These are phyloP conservation scores for Colletotrichum chrysophilum DNA, from an alignment of 2,329 filamentous ascomycete genomes.

Conservation along the genomic window DNA sequence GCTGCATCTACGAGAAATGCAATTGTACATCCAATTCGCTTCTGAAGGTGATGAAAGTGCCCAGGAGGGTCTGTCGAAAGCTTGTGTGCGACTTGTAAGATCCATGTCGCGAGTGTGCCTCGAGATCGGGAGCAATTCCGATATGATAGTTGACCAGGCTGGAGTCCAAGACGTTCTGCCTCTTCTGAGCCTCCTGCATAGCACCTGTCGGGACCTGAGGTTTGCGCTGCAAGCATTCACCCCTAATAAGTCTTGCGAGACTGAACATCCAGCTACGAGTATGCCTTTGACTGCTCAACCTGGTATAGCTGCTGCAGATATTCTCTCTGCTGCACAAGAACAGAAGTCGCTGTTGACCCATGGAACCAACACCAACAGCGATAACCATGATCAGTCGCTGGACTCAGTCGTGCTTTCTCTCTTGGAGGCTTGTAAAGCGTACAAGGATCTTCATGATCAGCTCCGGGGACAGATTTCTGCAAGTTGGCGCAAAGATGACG, in stretches of 20 bases:
- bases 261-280: neutral
- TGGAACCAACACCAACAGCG: neutral
- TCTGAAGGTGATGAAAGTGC: neutral
- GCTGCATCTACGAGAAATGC: neutral
- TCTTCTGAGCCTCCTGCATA: neutral
- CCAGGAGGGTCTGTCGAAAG: neutral
- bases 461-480: neutral
- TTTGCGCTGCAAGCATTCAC: neutral
- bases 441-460: neutral
- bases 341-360: neutral
- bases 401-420: neutral
- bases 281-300: neutral
- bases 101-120: neutral
- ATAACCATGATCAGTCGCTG: neutral
- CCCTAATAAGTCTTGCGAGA: neutral
- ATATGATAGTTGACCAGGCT: neutral
- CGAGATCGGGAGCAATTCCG: neutral
- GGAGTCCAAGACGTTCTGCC: neutral
- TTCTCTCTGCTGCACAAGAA: neutral
- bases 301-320: neutral
- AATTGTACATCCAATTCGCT: neutral
- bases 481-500: neutral
- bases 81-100: neutral
- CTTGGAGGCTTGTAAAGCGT: neutral
- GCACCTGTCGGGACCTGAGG: neutral